Percentiles rank a stretch among this genome's conserved stretches.
Evolutionary conservation across 1,284 basidiomycete genomes (phyloP).

Genomic region (Tranzscheliella williamsii): DNA sequence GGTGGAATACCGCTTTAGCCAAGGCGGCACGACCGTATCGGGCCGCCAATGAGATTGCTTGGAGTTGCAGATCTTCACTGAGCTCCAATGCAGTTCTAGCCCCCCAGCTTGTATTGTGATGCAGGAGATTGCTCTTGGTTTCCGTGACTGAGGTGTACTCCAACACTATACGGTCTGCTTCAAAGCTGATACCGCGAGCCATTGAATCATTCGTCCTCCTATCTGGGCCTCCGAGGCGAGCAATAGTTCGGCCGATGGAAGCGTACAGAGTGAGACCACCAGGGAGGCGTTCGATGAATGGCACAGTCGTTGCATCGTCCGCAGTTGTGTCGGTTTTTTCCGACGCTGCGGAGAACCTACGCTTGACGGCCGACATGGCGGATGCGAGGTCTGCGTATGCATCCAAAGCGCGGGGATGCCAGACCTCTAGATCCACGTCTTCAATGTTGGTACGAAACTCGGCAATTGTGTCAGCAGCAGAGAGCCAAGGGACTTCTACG

Average conservation of each 20-base stretch:
- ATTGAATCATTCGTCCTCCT: slow-evolving; percentile 33
- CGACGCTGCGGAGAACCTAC: neutral
- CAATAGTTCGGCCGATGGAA: slow-evolving; percentile 42
- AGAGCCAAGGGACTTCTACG: slow-evolving; percentile 14
- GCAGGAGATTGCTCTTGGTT: slow-evolving; percentile 16
- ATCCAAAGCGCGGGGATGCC: slow-evolving; percentile 37
- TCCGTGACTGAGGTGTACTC: slow-evolving; percentile 37
- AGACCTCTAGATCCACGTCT: slow-evolving; percentile 49
- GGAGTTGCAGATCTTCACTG: slow-evolving; percentile 43
- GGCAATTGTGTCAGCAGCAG: slow-evolving; percentile 14
- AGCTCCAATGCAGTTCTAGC: slow-evolving; percentile 44
- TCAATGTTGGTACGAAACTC: slow-evolving; percentile 40
- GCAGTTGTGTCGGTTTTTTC: neutral
- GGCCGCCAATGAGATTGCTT: slow-evolving; percentile 29
- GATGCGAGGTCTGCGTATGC: slow-evolving; percentile 20
- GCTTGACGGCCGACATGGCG: slow-evolving; percentile 4
- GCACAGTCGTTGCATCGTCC: neutral
- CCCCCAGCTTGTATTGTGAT: slow-evolving; percentile 34
- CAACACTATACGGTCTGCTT: slow-evolving; percentile 40
- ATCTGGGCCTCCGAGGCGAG: slow-evolving; percentile 46
- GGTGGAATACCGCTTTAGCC: slow-evolving; percentile 34
- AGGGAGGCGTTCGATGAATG: slow-evolving; percentile 40
- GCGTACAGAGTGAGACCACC: slow-evolving; percentile 33
- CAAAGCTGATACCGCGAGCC: slow-evolving; percentile 47
- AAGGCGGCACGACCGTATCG: slow-evolving; percentile 36